A percentile compares a stretch with the other conserved stretches of the same genome.
Conservation (phyloP, 2,329 filamentous ascomycete species). For the Trichophyton mentagrophytes region DNA sequence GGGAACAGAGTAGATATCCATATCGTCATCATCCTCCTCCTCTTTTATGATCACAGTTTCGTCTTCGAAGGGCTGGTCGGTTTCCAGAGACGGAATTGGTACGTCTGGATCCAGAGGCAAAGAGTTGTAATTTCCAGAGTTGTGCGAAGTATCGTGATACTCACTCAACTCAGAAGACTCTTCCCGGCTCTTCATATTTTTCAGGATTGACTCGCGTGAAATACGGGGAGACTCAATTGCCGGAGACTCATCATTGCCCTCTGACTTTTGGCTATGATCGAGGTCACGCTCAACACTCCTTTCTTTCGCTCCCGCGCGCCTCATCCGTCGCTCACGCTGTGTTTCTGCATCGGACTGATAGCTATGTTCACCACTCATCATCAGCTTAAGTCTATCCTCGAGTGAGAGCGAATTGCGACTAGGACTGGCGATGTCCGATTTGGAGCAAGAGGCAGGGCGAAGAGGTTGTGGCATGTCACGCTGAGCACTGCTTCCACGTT, state of each 20-base stretch:
- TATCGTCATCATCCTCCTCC: constrained; percentile 37
- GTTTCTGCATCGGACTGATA: constrained; percentile 49
- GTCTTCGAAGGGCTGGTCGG: constrained; percentile 42
- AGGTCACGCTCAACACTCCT: constrained; percentile 27
- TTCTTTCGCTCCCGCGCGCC: constrained; percentile 40
- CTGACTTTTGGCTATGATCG: constrained; percentile 12
- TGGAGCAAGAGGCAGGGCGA: constrained; percentile 52
- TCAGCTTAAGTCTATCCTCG: constrained; percentile 72
- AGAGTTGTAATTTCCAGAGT: constrained; percentile 37
- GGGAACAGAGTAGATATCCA: constrained; percentile 55
- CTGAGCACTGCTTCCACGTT: constrained; percentile 54
- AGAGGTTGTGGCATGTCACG: constrained; percentile 63
- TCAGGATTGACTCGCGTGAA: constrained; percentile 84
- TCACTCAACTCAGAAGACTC: constrained; percentile 43
- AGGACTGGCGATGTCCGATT: constrained; percentile 66
- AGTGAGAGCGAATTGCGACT: constrained; percentile 65
- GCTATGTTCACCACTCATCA: constrained; percentile 67
- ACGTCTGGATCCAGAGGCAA: constrained; percentile 69
- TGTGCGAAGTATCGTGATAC: constrained; percentile 25
- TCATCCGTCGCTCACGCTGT: constrained; percentile 56
- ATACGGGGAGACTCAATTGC: constrained; percentile 53
- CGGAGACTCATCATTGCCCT: constrained; percentile 18
- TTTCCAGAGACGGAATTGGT: constrained; percentile 77
- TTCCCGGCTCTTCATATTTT: constrained; percentile 54
- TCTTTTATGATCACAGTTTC: constrained; percentile 56